Percentiles rank a stretch among this genome's conserved stretches.
These are phyloP conservation scores for Nothopassalora personata DNA, from an alignment of 2,329 filamentous ascomycete species.

Conservation along the genomic window DNA sequence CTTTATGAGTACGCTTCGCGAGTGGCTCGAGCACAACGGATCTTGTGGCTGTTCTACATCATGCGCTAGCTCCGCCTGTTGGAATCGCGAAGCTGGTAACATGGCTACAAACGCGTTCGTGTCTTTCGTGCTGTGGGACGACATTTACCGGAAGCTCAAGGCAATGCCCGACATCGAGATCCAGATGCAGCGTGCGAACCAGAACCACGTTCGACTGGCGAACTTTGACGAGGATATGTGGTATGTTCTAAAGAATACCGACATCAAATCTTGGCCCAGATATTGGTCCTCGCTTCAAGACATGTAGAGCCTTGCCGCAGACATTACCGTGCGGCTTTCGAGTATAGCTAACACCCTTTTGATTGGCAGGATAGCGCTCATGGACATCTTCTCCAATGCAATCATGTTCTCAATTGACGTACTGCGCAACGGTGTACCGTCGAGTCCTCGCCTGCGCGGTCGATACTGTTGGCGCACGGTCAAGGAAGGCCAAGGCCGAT, in stretches of 20 bases:
- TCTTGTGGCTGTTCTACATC: slow-evolving; percentile 10
- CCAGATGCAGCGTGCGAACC: slow-evolving; percentile 41
- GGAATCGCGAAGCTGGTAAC: slow-evolving; percentile 11
- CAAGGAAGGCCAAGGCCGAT: slow-evolving; percentile 1
- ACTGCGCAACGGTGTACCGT: slow-evolving; percentile 14
- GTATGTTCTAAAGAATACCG: too few relatives aligned
- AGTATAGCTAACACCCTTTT: not conserved
- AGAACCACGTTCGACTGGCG: slow-evolving; percentile 31
- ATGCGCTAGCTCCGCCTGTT: slow-evolving; percentile 10
- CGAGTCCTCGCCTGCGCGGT: slow-evolving; percentile 19
- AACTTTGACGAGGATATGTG: slow-evolving; percentile 33
- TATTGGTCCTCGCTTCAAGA: not conserved
- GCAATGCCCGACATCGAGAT: slow-evolving; percentile 17
- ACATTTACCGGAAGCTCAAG: slow-evolving; percentile 12
- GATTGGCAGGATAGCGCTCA: slow-evolving; percentile 38
- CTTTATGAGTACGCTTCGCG: slow-evolving; percentile 44
- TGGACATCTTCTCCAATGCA: slow-evolving; percentile 15
- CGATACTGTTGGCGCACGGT: slow-evolving; percentile 8
- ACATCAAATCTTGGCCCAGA: not conserved
- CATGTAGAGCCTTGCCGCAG: too few relatives aligned
- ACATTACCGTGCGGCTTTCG: not conserved
- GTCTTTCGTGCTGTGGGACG: slow-evolving; percentile 19
- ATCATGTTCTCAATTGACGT: not conserved
- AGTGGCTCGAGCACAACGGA: slow-evolving; percentile 45
- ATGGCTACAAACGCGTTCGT: slow-evolving; percentile 19